Evolutionary conservation across 1,284 basidiomycete species (phyloP).

Genomic region (Ustanciosporium gigantosporum): DNA sequence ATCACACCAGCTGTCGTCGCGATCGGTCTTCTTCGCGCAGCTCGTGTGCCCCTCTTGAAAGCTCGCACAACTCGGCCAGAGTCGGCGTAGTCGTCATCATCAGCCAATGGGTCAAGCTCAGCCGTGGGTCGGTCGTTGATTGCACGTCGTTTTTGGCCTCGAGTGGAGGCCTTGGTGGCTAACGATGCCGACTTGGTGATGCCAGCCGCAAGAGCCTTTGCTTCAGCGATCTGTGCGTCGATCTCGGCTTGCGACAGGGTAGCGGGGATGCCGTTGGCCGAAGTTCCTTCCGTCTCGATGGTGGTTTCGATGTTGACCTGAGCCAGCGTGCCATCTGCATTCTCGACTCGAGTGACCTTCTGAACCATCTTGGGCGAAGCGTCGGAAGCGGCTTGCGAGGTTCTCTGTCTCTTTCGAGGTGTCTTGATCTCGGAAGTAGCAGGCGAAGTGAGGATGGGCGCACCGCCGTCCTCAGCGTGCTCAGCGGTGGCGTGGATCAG

Average conservation of each 20-base stretch:
- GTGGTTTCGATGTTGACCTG: slow-evolving; percentile 36
- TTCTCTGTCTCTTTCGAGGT: slow-evolving; percentile 34
- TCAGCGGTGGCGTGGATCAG: slow-evolving; percentile 78
- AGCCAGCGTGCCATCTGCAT: slow-evolving; percentile 25
- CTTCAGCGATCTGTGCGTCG: slow-evolving; percentile 52
- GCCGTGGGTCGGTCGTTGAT: slow-evolving; percentile 46
- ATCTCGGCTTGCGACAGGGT: slow-evolving; percentile 49
- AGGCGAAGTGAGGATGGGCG: slow-evolving; percentile 41
- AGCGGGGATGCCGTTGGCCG: slow-evolving; percentile 18
- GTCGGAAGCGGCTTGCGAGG: slow-evolving; percentile 17
- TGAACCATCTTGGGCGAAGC: slow-evolving; percentile 37
- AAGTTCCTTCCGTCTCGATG: slow-evolving; percentile 14
- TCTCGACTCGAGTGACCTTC: slow-evolving; percentile 22
- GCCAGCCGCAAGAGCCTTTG: slow-evolving; percentile 51
- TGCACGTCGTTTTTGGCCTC: slow-evolving; percentile 48
- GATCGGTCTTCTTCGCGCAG: slow-evolving; percentile 43
- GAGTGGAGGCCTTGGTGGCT: slow-evolving; percentile 5
- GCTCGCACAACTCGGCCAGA: slow-evolving; percentile 32
- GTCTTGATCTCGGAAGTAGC: slow-evolving; percentile 27
- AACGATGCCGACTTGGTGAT: slow-evolving; percentile 32
- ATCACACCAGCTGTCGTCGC: slow-evolving; percentile 50
- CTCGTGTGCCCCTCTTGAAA: slow-evolving; percentile 40
- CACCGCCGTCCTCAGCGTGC: slow-evolving; percentile 63
- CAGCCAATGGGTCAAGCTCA: slow-evolving; percentile 27
- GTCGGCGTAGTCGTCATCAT: slow-evolving; percentile 43